These are phyloP conservation scores for Tylopilus felleus DNA, from an alignment of 768 basidiomycete genomes.

Conservation along the genomic window DNA sequence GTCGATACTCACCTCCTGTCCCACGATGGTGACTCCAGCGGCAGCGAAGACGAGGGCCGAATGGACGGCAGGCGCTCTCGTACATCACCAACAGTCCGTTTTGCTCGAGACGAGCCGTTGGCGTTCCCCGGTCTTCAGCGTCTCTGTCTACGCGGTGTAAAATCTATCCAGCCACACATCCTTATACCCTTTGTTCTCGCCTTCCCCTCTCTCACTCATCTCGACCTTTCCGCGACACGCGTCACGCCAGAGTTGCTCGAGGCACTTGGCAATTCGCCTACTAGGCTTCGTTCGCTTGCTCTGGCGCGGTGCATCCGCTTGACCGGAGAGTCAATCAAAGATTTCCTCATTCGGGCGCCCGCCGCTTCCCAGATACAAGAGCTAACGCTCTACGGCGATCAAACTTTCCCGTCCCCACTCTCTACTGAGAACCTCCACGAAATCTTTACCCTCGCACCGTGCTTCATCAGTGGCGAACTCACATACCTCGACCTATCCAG, in stretches of 20 bases:
- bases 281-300: conserved; percentile 74
- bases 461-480: conserved; percentile 70
- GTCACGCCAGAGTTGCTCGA: conserved; percentile 71
- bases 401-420: conserved; percentile 75
- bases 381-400: conserved; percentile 86
- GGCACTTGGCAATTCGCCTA: conserved; percentile 60
- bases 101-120: conserved; percentile 46
- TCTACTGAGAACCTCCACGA: conserved; percentile 59
- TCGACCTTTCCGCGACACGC: conserved; percentile 91
- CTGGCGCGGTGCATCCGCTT: conserved; percentile 84
- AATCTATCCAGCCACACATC: conserved; percentile 66
- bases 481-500: conserved; percentile 91
- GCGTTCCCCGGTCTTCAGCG: conserved; percentile 69
- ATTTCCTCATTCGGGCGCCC: conserved; percentile 67
- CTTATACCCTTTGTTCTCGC: conserved; percentile 73
- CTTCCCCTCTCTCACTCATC: conserved; percentile 83
- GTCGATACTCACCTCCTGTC: conserved; percentile 60
- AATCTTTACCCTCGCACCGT: conserved; percentile 72
- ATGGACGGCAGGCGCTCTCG: conserved; percentile 34
- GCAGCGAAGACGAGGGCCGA: conserved; percentile 39
- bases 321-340: conserved; percentile 71
- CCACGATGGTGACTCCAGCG: conserved; percentile 40
- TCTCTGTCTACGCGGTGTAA: conserved; percentile 78
- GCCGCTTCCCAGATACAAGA: conserved; percentile 64
- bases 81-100: conserved; percentile 31